These are phyloP conservation scores for Dactylellina parvicollis DNA, from an alignment of 2,329 filamentous ascomycete species.

Conservation along the genomic window DNA sequence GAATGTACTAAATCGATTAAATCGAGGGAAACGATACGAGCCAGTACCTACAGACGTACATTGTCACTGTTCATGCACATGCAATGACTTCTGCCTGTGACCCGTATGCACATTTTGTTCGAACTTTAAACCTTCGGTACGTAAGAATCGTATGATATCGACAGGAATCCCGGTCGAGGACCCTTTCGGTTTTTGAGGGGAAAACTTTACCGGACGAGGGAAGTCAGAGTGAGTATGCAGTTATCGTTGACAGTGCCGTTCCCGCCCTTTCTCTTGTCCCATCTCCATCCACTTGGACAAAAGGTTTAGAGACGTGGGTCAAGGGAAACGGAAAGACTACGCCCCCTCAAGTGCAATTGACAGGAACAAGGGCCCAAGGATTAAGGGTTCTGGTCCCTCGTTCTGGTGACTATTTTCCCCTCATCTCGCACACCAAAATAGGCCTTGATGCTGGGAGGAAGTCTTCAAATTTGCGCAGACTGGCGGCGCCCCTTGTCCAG, in stretches of 20 bases:
- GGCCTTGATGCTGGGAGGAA: slow-evolving; percentile 29
- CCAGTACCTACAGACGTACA: slow-evolving; percentile 2
- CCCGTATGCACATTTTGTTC: slow-evolving; percentile 14
- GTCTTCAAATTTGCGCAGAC: slow-evolving; percentile 52
- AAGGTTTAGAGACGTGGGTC: slow-evolving; percentile 10
- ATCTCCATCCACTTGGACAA: not conserved
- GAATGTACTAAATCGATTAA: not conserved
- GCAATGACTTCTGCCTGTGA: slow-evolving; percentile 18
- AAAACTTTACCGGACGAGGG: slow-evolving; percentile 4
- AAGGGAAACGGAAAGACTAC: slow-evolving; percentile 7
- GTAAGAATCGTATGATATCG: slow-evolving; percentile 35
- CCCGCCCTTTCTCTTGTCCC: slow-evolving; percentile 17
- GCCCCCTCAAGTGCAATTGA: slow-evolving; percentile 37
- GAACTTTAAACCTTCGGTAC: slow-evolving; percentile 5
- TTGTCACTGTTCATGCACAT: slow-evolving; percentile 12
- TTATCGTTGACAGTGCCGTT: slow-evolving; percentile 37
- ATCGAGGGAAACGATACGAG: not conserved
- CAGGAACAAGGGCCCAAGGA: slow-evolving; percentile 28
- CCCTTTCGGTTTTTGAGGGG: slow-evolving; percentile 11
- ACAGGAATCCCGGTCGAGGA: slow-evolving; percentile 23
- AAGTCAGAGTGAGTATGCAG: too few species aligned
- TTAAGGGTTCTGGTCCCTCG: slow-evolving; percentile 42
- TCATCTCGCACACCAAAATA: slow-evolving; percentile 38
- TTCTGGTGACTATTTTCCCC: slow-evolving; percentile 21
- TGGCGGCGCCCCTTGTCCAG: slow-evolving; percentile 26